Percentiles rank a stretch among this genome's conserved stretches.
Conservation (phyloP, 2,329 filamentous ascomycete species). For the Fusarium avenaceum region DNA sequence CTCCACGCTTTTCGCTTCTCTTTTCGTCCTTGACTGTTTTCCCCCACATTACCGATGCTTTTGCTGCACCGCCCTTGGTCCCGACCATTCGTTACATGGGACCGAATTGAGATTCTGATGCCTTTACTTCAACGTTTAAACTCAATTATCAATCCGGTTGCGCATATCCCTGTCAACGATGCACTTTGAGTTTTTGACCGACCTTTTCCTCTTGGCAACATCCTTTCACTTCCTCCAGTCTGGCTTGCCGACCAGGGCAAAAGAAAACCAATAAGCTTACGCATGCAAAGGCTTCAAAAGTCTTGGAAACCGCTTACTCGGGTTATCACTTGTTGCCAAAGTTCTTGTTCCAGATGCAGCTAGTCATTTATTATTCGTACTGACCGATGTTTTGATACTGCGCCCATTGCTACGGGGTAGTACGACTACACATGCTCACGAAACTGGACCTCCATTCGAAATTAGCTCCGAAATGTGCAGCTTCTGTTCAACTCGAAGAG, state of each 20-base stretch:
- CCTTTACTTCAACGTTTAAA: constrained; percentile 1
- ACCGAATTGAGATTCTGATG: constrained; percentile 8
- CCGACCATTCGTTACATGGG: background rate
- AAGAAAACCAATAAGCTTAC: constrained; percentile 11
- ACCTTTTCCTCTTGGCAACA: background rate
- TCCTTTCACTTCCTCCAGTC: no score
- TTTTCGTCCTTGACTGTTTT: no score
- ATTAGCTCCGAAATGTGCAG: no score
- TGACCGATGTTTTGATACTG: background rate
- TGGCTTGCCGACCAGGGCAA: background rate
- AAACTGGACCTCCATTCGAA: no score
- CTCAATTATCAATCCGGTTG: background rate
- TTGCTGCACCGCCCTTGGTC: constrained; percentile 12
- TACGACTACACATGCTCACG: no score
- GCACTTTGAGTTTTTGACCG: background rate
- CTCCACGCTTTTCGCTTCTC: background rate
- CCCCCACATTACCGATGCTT: constrained; percentile 8
- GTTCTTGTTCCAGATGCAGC: constrained; percentile 20
- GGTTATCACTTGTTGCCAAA: constrained; percentile 20
- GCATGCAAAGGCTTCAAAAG: constrained; percentile 3
- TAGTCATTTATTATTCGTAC: background rate
- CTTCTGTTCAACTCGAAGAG: background rate
- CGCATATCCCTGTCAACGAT: background rate
- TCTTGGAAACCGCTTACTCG: constrained; percentile 9
- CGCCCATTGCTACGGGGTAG: no score